Percentiles rank a stretch among this genome's conserved stretches.
These are phyloP conservation scores for Penicillium simplicissimum DNA, from an alignment of 495 filamentous ascomycete genomes.

Conservation along the genomic window DNA sequence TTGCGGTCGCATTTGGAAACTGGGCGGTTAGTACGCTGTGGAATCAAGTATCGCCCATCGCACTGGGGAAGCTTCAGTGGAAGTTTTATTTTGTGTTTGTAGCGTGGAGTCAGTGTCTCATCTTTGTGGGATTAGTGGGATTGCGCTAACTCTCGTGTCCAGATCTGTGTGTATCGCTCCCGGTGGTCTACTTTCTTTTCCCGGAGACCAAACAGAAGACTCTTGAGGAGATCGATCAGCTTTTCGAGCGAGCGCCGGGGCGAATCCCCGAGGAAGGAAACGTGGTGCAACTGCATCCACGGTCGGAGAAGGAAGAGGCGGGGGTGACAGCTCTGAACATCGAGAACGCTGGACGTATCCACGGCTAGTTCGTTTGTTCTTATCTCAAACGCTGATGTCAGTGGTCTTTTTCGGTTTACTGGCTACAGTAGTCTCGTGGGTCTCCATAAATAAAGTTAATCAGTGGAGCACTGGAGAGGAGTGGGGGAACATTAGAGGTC, in stretches of 20 bases:
- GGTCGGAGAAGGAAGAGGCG: constrained; percentile 19
- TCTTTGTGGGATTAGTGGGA: not conserved
- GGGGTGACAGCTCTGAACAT: constrained; percentile 19
- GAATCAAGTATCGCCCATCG: constrained; percentile 52
- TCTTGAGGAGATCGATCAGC: constrained; percentile 57
- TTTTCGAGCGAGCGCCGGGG: constrained; percentile 50
- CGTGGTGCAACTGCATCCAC: constrained; percentile 23
- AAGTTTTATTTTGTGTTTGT: constrained; percentile 52
- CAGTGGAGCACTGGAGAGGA: constrained; percentile 13
- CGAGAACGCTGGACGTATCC: constrained; percentile 9
- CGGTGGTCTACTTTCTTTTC: constrained; percentile 54
- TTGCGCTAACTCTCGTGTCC: constrained; percentile 19
- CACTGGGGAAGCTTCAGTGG: constrained; percentile 44
- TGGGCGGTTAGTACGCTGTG: constrained; percentile 54
- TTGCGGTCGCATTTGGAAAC: constrained; percentile 49
- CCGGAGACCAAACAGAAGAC: constrained; percentile 57
- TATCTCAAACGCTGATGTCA: not conserved
- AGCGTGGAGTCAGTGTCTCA: constrained; percentile 35
- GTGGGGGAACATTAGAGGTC: not conserved
- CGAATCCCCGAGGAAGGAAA: constrained; percentile 28
- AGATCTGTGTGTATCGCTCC: constrained; percentile 37
- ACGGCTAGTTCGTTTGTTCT: not conserved
- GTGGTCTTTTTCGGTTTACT: not conserved
- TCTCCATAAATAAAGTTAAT: constrained; percentile 9
- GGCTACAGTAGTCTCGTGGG: not conserved